Evolutionary conservation across 2,329 filamentous ascomycete genomes (phyloP).

Genomic region (Chrysosporium keratinophilum): DNA sequence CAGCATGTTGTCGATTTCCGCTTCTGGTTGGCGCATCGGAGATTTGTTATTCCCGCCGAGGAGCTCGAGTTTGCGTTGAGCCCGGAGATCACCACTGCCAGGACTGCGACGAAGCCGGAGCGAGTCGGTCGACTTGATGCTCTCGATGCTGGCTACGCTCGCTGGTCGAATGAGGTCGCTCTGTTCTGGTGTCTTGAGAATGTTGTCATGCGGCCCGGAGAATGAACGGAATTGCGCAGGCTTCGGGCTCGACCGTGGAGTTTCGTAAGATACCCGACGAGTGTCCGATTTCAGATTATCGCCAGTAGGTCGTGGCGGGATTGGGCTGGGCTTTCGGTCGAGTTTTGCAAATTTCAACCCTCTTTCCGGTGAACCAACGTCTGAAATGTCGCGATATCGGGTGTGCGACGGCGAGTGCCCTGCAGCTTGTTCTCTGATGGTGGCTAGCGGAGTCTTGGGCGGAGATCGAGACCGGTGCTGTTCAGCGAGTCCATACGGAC

Average conservation of each 20-base stretch:
- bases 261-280: conserved; percentile 1
- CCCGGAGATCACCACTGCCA: conserved; percentile 66
- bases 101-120: conserved; percentile 46
- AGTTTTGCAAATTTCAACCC: conserved; percentile 32
- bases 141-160: conserved; percentile 4
- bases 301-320: conserved; percentile 10
- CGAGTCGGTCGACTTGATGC: conserved; percentile 6
- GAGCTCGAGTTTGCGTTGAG: conserved; percentile 41
- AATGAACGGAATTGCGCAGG: conserved; percentile 2
- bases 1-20: conserved; percentile 24
- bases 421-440: conserved; percentile 44
- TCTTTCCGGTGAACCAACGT: conserved; percentile 35
- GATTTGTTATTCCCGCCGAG: conserved; percentile 12
- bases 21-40: conserved; percentile 12
- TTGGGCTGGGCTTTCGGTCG: conserved; percentile 23
- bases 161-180: conserved; percentile 2
- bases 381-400: conserved; percentile 34
- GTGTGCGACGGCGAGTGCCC: conserved; percentile 34
- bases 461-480: conserved; percentile 24
- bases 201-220: conserved; percentile 1
- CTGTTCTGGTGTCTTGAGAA: conserved; percentile 3
- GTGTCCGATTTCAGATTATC: background rate
- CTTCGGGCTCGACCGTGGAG: background rate
- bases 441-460: conserved; percentile 37
- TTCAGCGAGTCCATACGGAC: conserved; percentile 23